Evolutionary conservation across 768 basidiomycete species (phyloP).

Genomic region (Trametes elegans): DNA sequence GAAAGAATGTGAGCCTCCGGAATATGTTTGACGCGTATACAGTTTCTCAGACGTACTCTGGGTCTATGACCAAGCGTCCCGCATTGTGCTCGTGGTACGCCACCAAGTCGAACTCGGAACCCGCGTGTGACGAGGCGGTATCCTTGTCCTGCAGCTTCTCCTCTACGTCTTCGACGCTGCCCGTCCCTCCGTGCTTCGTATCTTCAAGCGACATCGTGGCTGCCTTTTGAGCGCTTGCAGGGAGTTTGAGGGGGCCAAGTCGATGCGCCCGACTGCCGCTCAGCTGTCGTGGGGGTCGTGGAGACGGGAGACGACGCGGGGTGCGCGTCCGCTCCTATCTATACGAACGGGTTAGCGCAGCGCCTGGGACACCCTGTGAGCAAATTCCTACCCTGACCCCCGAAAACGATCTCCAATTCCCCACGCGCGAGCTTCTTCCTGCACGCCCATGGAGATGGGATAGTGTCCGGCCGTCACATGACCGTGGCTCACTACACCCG

Average conservation of each 20-base stretch:
- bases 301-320: background rate
- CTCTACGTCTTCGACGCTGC: slow-evolving; percentile 8
- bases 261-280: background rate
- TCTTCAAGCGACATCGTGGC: background rate
- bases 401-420: background rate
- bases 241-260: background rate
- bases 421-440: background rate
- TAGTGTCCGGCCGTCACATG: slow-evolving; percentile 5
- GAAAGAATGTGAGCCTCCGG: background rate
- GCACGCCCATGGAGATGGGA: background rate
- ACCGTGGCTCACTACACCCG: background rate
- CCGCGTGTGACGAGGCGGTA: background rate
- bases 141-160: slow-evolving; percentile 5
- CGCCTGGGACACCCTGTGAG: slow-evolving; percentile 8
- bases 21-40: background rate
- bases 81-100: slow-evolving; percentile 53
- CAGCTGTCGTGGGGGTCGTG: slow-evolving; percentile 4
- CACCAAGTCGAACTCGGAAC: slow-evolving; percentile 32
- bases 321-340: slow-evolving; percentile 1
- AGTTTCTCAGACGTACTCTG: slow-evolving; percentile 40
- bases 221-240: background rate
- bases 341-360: slow-evolving; percentile 6
- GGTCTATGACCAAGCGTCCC: slow-evolving; percentile 61
- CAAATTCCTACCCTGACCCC: background rate
- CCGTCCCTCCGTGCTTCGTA: slow-evolving; percentile 2